Base-by-base conservation (phyloP, 192 early-diverging fungal species). In the Coemansia sp. region DNA sequence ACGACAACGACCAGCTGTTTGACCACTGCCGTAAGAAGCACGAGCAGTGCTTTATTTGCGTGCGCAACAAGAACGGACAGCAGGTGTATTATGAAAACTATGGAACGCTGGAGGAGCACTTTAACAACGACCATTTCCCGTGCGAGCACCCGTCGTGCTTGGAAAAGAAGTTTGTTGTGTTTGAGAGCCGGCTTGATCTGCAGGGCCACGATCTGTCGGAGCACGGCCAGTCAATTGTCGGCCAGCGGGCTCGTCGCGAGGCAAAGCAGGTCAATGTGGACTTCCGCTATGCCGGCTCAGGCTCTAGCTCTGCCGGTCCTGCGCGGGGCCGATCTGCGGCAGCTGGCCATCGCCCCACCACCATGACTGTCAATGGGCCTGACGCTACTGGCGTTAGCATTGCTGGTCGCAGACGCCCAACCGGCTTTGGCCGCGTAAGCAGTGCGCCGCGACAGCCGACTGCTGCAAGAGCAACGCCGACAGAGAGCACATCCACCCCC, bases 81-180 rank as follows among this genome's bases (percentile, higher is more conserved):
- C 88, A 97, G 68, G 87, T 88, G 55, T 98, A 98, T 72, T 98
- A 89, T 71, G 61, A 75, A 50, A 88, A 97, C 79, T 97, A 97
- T 69, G 31, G 82, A 28, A 70, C 78, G 40, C 72, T 98, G 71
- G 94, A 88, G 74, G 86, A 86, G 12, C 96, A 98, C 81, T 94
- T 96, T 59, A 72, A 83, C 56, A 66, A 71, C 37, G 90, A 93
- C 14, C 96, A 98, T 62, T 90, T 84, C 70, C 71, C 88, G 15
- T 98, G 96, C 75, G 71, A 74, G 58, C 81, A 95, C 22, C 82
- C 84, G 8, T 84, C 88, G 34, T 98, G 96, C 69, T 64, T 95
- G 40, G 94, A 94, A 44, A 87, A 89, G 66, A 98, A 97, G 83
- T 98, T 98, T 86, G 87, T 97, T 37, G 96, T 98, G 1, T 98